Evolutionary conservation across 495 filamentous ascomycete species (phyloP).

Genomic region (Penicillium ochrochloron): DNA sequence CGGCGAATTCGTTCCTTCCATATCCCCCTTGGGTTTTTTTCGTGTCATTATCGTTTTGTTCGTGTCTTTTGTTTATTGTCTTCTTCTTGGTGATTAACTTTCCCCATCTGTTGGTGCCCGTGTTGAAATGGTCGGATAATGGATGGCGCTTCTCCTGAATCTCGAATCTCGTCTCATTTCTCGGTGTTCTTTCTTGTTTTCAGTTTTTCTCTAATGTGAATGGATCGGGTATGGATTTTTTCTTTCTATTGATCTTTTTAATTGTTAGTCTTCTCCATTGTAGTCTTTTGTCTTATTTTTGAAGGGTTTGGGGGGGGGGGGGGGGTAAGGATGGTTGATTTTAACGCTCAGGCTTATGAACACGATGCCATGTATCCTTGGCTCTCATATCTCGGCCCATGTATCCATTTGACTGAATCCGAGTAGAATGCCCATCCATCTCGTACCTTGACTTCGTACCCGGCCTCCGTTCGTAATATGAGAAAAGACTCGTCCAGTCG

Average conservation of each 20-base stretch:
- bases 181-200: conserved; percentile 18
- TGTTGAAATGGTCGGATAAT: conserved; percentile 22
- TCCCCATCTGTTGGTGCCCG: background rate
- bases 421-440: too few relatives aligned
- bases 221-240: conserved; percentile 15
- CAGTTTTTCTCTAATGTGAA: background rate
- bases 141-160: conserved; percentile 27
- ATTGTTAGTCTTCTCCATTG: background rate
- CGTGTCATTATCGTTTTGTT: background rate
- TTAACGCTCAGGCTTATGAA: background rate
- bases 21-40: background rate
- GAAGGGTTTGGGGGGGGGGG: background rate
- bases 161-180: conserved; percentile 24
- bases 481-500: too few relatives aligned
- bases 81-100: conserved; percentile 6
- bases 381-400: too few relatives aligned
- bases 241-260: conserved; percentile 2
- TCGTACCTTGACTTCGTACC: too few relatives aligned
- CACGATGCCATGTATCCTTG: background rate
- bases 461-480: too few relatives aligned
- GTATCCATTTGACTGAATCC: too few relatives aligned
- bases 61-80: conserved; percentile 13
- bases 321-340: too few relatives aligned
- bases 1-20: conserved; percentile 6
- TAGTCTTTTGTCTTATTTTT: conserved; percentile 5